Percentiles rank a stretch among this genome's conserved stretches.
Conservation (phyloP, 1,284 basidiomycete genomes). For the Malassezia furfur region DNA sequence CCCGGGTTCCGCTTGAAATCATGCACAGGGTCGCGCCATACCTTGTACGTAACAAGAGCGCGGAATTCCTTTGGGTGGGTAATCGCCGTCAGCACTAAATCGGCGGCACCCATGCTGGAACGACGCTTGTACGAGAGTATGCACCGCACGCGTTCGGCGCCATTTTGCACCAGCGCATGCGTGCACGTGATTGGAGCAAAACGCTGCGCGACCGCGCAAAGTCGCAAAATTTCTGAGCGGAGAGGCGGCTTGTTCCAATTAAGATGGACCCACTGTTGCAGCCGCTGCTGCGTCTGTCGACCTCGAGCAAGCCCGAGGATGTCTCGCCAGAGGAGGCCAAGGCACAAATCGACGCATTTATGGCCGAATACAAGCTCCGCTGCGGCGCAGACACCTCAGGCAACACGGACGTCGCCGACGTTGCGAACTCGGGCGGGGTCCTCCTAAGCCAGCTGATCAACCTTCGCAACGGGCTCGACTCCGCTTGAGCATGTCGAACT, state of each 20-base stretch:
- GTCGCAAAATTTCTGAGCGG: too few relatives aligned
- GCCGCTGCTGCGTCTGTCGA: slow-evolving; percentile 8
- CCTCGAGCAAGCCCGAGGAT: not conserved
- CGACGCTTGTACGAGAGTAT: not conserved
- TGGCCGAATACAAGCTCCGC: slow-evolving; percentile 9
- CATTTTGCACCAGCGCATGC: too few relatives aligned
- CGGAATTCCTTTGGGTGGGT: slow-evolving; percentile 47
- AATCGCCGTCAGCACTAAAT: slow-evolving; percentile 13
- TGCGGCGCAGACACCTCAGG: not conserved
- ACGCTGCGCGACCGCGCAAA: too few relatives aligned
- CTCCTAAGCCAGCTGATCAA: slow-evolving; percentile 14
- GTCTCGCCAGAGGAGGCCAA: slow-evolving; percentile 4
- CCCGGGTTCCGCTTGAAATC: slow-evolving; percentile 47
- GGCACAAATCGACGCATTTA: slow-evolving; percentile 5
- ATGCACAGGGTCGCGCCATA: slow-evolving; percentile 51
- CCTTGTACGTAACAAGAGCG: slow-evolving; percentile 48
- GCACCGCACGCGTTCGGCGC: too few relatives aligned
- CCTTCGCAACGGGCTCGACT: slow-evolving; percentile 8
- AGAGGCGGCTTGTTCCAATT: too few relatives aligned
- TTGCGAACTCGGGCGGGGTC: slow-evolving; percentile 12
- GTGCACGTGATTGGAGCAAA: too few relatives aligned
- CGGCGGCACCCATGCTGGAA: not conserved
- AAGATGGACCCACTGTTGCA: slow-evolving; percentile 18
- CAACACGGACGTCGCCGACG: slow-evolving; percentile 1
- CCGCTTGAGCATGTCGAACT: too few relatives aligned